Evolutionary conservation across 164 flowering plant genomes (phyloP), one percentile per base, ranked within the genome.

Genomic region (Warburgia ugandensis): DNA sequence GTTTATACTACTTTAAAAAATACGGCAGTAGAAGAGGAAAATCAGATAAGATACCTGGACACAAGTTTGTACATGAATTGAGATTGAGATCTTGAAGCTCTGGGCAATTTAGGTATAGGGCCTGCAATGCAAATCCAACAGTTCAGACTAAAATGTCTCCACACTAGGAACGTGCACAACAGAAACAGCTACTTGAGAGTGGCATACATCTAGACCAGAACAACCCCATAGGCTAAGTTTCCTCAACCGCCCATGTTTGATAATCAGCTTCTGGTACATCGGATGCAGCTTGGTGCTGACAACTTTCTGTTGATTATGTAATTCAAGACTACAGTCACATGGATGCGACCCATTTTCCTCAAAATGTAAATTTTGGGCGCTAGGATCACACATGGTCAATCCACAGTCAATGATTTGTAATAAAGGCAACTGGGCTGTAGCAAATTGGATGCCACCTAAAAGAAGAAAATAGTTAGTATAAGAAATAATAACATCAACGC

Each of bases 141-240:
- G 32, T 3, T 70, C 31, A 68, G 55, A 52, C 13, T 21, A 13
- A 29, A 53, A n/a, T n/a, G n/a, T n/a, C n/a, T n/a, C n/a, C n/a
- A n/a, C n/a, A n/a, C n/a, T n/a, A n/a, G n/a, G n/a, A n/a, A n/a
- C n/a, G n/a, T n/a, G n/a, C n/a, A n/a, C n/a, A n/a, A n/a, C n/a
- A n/a, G n/a, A n/a, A n/a, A n/a, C n/a, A n/a, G n/a, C 19, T 54
- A 20, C 12, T 35, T 19, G 2, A 20, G n/a, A 21, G 47, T n/a
- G 48, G 47, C 68, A 80, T 68, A 89, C 99, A 69, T 94, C 97
- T 70, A 89, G 75, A 57, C 94, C 95, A 55, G 90, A 79, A 68
- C 99, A 94, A 37, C 99, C 99, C 99, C 99, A 94, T 54, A 94
- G 67, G 62, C 99, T 94, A 42, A 94, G 86, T 65, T 94, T 94